Evolutionary conservation across 202 grass and related monocot genomes (phyloP), one percentile per base, ranked within the genome.

Genomic region (Zoysia matrella): DNA sequence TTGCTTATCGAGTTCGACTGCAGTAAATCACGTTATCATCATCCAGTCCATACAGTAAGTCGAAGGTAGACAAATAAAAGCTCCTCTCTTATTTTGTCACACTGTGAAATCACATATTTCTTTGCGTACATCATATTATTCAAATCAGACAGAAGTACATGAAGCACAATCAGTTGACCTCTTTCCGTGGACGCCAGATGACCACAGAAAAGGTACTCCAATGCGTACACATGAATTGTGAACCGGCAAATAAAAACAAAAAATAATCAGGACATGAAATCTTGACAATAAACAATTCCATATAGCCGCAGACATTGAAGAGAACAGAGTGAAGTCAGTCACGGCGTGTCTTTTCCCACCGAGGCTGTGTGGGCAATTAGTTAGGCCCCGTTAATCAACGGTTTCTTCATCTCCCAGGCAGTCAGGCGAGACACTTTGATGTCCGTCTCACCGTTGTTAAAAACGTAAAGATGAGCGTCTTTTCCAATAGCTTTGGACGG

Each of bases 311-410:
- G 5, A 36, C 16, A 39, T 48, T 3, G 5, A 71, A 71, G 1
- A 14, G 4, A 55, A 52, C 3, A 11, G 65, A 43, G 67, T 2
- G 11, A 2, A 30, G 22, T 30, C 22, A 30, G 22, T 30, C 22
- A 30, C 22, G 0, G 22, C 22, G 22, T 30, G 22, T 30, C 22
- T 30, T 30, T 30, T 30, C 22, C 22, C 22, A 30, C 22, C 22
- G 22, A 30, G 22, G 22, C 0, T 30, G 22, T 30, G 51, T 0
- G 3, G 9, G 2, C 3, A 11, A 7, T 74, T 82, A 94, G 54
- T 30, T 30, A 30, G 22, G 86, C 90, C 3, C 82, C 95, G 47
- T 93, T 93, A 80, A 93, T 87, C 1, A 90, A 11, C 4, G 96
- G 96, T 9, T 30, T 30, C 22, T 30, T 30, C 22, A 30, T 30